Conservation (phyloP, 2,329 filamentous ascomycete genomes). For the Elsinoe necatrix region DNA sequence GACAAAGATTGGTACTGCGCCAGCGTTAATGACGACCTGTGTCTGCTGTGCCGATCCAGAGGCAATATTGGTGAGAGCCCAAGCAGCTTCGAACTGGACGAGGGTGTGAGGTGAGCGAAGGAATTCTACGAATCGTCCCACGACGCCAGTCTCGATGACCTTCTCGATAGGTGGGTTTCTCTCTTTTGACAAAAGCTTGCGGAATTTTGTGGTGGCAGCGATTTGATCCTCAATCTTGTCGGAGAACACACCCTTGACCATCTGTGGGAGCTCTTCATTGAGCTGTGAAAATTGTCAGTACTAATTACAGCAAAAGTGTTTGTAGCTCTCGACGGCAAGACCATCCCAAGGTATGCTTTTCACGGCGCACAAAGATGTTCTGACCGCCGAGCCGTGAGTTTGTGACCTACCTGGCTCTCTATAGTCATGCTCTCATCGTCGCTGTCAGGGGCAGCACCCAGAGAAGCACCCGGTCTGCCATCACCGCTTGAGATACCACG, state of each 20-base stretch:
- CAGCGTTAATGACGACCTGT: slow-evolving; percentile 96
- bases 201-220: slow-evolving; percentile 93
- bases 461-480: slow-evolving; percentile 64
- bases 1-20: slow-evolving; percentile 96
- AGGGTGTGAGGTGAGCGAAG: slow-evolving; percentile 94
- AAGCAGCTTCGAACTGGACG: slow-evolving; percentile 97
- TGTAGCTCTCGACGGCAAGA: neutral
- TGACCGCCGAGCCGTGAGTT: neutral
- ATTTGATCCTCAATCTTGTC: slow-evolving; percentile 98
- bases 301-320: neutral
- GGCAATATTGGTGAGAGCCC: slow-evolving; percentile 98
- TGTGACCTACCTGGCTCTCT: slow-evolving; percentile 80
- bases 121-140: slow-evolving; percentile 96
- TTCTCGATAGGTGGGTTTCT: slow-evolving; percentile 98
- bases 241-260: slow-evolving; percentile 97
- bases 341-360: neutral
- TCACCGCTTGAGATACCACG: slow-evolving; percentile 76
- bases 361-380: neutral
- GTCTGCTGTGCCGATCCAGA: slow-evolving; percentile 95
- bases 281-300: slow-evolving; percentile 48
- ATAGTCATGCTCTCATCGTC: slow-evolving; percentile 94
- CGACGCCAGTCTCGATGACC: slow-evolving; percentile 97
- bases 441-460: slow-evolving; percentile 86
- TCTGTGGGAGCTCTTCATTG: slow-evolving; percentile 94
- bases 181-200: slow-evolving; percentile 96